phyloP scores from a whole-genome alignment of 1,139 yeast genomes.

The Debaryomyces coudertii region DNA sequence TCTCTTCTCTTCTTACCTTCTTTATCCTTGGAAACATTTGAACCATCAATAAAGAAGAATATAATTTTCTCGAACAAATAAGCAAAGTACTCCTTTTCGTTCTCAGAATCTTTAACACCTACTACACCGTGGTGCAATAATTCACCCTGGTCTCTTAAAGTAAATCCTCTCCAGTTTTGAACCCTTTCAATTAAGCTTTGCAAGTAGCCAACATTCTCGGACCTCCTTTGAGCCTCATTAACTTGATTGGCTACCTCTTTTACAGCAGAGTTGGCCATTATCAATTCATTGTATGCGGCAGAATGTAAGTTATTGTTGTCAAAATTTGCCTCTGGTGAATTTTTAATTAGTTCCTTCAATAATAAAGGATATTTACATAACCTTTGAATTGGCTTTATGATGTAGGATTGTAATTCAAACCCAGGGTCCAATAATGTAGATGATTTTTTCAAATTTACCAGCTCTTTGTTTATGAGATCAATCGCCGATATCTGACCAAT shows the following conservation, averaged over 20 bases:
- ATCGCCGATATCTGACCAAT: conserved; percentile 84
- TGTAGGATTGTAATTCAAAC: conserved; percentile 84
- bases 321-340: conserved; percentile 38
- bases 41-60: conserved; percentile 65
- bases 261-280: conserved; percentile 67
- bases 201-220: conserved; percentile 79
- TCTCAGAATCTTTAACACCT: conserved; percentile 73
- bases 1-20: conserved; percentile 39
- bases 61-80: conserved; percentile 87
- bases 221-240: conserved; percentile 91
- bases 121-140: conserved; percentile 77
- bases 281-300: conserved; percentile 68
- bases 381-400: conserved; percentile 93
- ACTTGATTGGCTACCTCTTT: conserved; percentile 76
- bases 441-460: conserved; percentile 56
- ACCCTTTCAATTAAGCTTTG: conserved; percentile 74
- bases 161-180: conserved; percentile 93
- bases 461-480: conserved; percentile 72
- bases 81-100: conserved; percentile 87
- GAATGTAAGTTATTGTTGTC: conserved; percentile 35
- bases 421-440: conserved; percentile 76
- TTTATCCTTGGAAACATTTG: conserved; percentile 26
- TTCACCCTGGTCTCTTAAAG: conserved; percentile 81
- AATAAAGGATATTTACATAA: conserved; percentile 90
- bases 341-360: conserved; percentile 72